A percentile compares a stretch with the other conserved stretches of the same genome.
phyloP scores from a whole-genome alignment of 2,329 filamentous ascomycete genomes.

The Aspergillus quadrilineatus region DNA sequence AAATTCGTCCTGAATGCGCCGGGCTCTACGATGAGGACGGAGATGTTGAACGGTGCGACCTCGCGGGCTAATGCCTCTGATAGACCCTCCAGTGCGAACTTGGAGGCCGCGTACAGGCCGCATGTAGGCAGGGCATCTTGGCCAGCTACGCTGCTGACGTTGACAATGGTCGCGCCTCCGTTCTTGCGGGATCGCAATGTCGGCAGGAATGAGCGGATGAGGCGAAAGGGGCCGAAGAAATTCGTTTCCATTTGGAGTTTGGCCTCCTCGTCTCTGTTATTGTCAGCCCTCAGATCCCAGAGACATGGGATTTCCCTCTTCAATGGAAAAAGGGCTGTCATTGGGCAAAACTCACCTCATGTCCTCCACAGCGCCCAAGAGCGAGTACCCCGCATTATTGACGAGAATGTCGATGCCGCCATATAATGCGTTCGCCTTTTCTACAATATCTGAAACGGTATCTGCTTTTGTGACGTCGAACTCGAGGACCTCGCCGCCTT shows the following conservation, averaged over 20 bases:
- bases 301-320: background rate
- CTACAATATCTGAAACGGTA: background rate
- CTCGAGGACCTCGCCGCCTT: slow-evolving; percentile 12
- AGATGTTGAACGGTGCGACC: slow-evolving; percentile 36
- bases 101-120: slow-evolving; percentile 43
- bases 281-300: background rate
- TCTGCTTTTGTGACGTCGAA: slow-evolving; percentile 17
- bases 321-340: no score
- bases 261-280: slow-evolving; percentile 20
- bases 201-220: slow-evolving; percentile 40
- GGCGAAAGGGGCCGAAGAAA: slow-evolving; percentile 42
- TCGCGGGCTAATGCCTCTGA: slow-evolving; percentile 41
- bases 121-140: slow-evolving; percentile 40
- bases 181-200: slow-evolving; percentile 34
- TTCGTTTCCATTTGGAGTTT: slow-evolving; percentile 36
- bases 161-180: slow-evolving; percentile 41
- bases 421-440: slow-evolving; percentile 1
- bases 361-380: slow-evolving; percentile 25
- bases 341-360: slow-evolving; percentile 13
- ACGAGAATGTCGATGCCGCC: slow-evolving; percentile 17
- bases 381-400: slow-evolving; percentile 21
- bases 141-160: slow-evolving; percentile 51
- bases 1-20: slow-evolving; percentile 48
- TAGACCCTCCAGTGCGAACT: slow-evolving; percentile 44
- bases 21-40: slow-evolving; percentile 45